phyloP scores from a whole-genome alignment of 441 rosid species.

The Croton setiger region DNA sequence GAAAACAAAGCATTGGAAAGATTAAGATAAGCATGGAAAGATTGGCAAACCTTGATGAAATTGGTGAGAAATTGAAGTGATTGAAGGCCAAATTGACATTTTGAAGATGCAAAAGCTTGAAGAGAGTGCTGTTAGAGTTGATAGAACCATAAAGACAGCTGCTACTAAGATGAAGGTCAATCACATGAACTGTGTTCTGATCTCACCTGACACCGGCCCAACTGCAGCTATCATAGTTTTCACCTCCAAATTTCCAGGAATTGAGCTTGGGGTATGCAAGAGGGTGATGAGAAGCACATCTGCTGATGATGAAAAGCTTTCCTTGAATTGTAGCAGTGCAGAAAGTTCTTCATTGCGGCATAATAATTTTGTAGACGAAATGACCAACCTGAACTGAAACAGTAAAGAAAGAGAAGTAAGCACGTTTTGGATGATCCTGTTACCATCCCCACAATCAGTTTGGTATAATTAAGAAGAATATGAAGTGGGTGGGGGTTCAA shows the following conservation, averaged over 20 bases:
- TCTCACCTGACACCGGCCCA: conserved; percentile 31
- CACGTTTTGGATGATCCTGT: neutral
- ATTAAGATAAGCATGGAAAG: conserved; percentile 20
- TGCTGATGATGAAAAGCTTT: conserved; percentile 2
- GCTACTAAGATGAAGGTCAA: conserved; percentile 17
- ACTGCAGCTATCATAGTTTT: conserved; percentile 19
- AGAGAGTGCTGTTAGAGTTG: conserved; percentile 18
- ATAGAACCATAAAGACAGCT: conserved; percentile 20
- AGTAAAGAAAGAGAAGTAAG: neutral
- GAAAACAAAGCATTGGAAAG: conserved; percentile 10
- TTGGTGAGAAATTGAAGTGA: conserved; percentile 15
- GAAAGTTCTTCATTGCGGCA: conserved; percentile 10
- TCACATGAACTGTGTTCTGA: conserved; percentile 17
- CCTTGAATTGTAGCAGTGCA: conserved; percentile 13
- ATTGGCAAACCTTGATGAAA: conserved; percentile 14
- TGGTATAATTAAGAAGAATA: no score
- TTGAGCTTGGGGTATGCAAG: neutral
- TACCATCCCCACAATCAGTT: no score
- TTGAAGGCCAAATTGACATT: conserved; percentile 22
- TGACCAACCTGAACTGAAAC: neutral
- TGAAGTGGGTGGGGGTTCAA: no score
- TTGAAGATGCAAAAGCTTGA: conserved; percentile 18
- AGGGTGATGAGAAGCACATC: neutral
- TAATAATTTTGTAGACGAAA: neutral
- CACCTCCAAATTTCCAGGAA: conserved; percentile 10